A percentile compares a stretch with the other conserved stretches of the same genome.
Conservation (phyloP, 768 basidiomycete species). For the Plicaturopsis crispa region DNA sequence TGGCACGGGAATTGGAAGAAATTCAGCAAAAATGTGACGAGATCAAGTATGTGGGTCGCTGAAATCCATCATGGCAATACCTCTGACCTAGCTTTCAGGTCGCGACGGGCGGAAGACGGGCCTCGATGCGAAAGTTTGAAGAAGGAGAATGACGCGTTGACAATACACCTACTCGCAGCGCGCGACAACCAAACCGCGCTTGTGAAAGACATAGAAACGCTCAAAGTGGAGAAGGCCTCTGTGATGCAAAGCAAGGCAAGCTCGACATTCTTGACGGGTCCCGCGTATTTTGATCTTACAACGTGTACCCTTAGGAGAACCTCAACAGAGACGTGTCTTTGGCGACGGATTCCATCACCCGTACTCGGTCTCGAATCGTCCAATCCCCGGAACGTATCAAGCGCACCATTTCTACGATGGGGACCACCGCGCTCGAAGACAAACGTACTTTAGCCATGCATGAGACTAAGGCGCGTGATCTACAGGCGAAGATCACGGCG, state of each 20-base stretch:
- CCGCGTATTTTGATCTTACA: not conserved
- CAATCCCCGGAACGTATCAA: constrained; percentile 89
- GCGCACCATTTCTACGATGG: constrained; percentile 75
- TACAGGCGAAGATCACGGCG: constrained; percentile 66
- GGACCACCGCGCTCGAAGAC: constrained; percentile 56
- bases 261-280: not conserved
- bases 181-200: constrained; percentile 55
- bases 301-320: constrained; percentile 35
- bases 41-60: constrained; percentile 41
- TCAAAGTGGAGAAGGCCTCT: constrained; percentile 64
- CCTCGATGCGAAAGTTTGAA: constrained; percentile 55
- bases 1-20: constrained; percentile 38
- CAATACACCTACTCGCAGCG: constrained; percentile 59
- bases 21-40: constrained; percentile 42
- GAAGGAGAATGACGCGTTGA: constrained; percentile 52
- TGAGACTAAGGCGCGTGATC: constrained; percentile 71
- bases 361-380: constrained; percentile 71
- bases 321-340: constrained; percentile 53
- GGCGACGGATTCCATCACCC: constrained; percentile 51
- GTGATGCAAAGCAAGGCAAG: constrained; percentile 58
- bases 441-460: constrained; percentile 56
- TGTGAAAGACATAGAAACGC: constrained; percentile 58
- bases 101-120: constrained; percentile 61
- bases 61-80: not conserved
- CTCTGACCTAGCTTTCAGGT: constrained; percentile 26